Evolutionary conservation across 352 stramenopile genomes (phyloP).

Genomic region (Phytophthora sojae): DNA sequence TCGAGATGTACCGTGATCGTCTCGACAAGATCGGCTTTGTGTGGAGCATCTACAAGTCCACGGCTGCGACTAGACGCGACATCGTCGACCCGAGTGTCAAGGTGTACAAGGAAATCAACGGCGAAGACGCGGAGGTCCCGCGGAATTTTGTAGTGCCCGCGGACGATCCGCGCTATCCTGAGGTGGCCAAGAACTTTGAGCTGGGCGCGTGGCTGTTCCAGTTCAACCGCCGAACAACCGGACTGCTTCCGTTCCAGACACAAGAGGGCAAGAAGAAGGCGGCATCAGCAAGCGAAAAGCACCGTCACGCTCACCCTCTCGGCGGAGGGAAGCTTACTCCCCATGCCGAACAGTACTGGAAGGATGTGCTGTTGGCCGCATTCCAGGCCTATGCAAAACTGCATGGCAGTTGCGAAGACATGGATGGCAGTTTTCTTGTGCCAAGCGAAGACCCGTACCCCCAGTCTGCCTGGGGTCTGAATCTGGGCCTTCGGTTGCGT

Average conservation of each 20-base stretch:
- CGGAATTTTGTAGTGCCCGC: slow-evolving; percentile 77
- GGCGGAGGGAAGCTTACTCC: slow-evolving; percentile 39
- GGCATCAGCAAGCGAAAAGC: slow-evolving; percentile 8
- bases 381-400: slow-evolving; percentile 63
- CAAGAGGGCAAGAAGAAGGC: slow-evolving; percentile 43
- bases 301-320: slow-evolving; percentile 1
- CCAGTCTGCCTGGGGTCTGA: slow-evolving; percentile 68
- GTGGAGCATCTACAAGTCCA: slow-evolving; percentile 84
- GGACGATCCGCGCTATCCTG: slow-evolving; percentile 82
- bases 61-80: slow-evolving; percentile 55
- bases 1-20: slow-evolving; percentile 77
- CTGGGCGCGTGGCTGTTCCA: slow-evolving; percentile 89
- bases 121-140: slow-evolving; percentile 66
- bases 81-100: slow-evolving; percentile 62
- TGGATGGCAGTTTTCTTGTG: slow-evolving; percentile 69
- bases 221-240: slow-evolving; percentile 49
- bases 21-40: slow-evolving; percentile 92
- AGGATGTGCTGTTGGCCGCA: slow-evolving; percentile 69
- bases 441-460: slow-evolving; percentile 65
- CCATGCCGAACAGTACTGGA: slow-evolving; percentile 77
- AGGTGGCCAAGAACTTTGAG: slow-evolving; percentile 85
- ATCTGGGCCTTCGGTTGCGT: slow-evolving; percentile 71
- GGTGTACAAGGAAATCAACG: slow-evolving; percentile 88
- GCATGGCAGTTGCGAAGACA: slow-evolving; percentile 61
- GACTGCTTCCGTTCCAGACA: slow-evolving; percentile 53